Percentiles rank a stretch among this genome's conserved stretches.
Evolutionary conservation across 371 early-diverging fungal genomes (phyloP).

Genomic region (Mucor racemosus): DNA sequence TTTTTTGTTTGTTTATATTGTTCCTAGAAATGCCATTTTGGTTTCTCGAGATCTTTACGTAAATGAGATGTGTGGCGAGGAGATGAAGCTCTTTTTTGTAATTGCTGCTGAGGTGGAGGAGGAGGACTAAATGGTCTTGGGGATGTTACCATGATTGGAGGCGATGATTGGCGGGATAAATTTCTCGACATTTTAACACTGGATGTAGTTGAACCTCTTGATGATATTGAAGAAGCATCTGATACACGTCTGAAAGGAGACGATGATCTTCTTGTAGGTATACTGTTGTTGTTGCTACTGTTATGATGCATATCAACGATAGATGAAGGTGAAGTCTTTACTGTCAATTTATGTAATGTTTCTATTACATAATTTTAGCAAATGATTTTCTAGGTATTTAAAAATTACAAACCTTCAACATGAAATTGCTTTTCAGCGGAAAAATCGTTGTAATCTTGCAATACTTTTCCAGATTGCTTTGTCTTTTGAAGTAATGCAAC

Average conservation of each 20-base stretch:
- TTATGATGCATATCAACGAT: background rate
- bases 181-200: slow-evolving; percentile 23
- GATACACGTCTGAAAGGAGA: slow-evolving; percentile 20
- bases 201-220: slow-evolving; percentile 7
- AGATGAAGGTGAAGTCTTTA: slow-evolving; percentile 13
- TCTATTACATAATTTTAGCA: slow-evolving; percentile 1
- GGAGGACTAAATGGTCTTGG: slow-evolving; percentile 21
- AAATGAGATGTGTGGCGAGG: slow-evolving; percentile 26
- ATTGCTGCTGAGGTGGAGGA: slow-evolving; percentile 10
- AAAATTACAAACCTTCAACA: slow-evolving; percentile 14
- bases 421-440: slow-evolving; percentile 14
- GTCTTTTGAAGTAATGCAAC: slow-evolving; percentile 32
- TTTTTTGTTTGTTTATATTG: too few species aligned
- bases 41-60: slow-evolving; percentile 28
- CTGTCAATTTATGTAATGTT: slow-evolving; percentile 19
- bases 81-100: slow-evolving; percentile 12
- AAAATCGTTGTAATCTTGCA: slow-evolving; percentile 17
- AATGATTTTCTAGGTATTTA: background rate
- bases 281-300: background rate
- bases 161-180: slow-evolving; percentile 30
- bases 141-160: slow-evolving; percentile 26
- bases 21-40: slow-evolving; percentile 33
- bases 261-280: slow-evolving; percentile 6
- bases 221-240: slow-evolving; percentile 9
- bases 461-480: slow-evolving; percentile 31